Evolutionary conservation across 805 yeast species (phyloP), one percentile per base, ranked within the genome.

Genomic region (Hanseniaspora lindneri): DNA sequence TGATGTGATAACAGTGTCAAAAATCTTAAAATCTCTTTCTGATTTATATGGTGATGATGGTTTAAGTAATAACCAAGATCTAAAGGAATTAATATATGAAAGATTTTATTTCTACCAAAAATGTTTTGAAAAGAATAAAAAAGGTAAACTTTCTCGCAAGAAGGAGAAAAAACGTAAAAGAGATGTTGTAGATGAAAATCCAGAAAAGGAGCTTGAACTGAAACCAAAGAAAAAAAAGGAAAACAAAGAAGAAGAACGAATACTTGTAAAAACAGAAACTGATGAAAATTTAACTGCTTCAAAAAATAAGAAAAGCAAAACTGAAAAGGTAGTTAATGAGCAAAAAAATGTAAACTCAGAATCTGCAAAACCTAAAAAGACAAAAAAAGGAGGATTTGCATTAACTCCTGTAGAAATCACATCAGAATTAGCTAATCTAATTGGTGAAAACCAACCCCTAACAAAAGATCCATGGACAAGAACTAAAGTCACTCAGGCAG

Each of bases 401-500:
- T 8, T 19, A 20, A 29, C 21, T 9, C 29, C 29, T 4, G 49
- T 44, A 1, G n/a, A 11, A 5, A n/a, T 44, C 3, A 11, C 42
- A 11, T n/a, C 24, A 14, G 10, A n/a, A 7, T n/a, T 44, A 7
- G 23, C 19, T 9, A 17, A 35, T 4, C 9, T 44, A 10, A 36
- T 44, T 10, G 49, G 49, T 5, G 17, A 35, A n/a, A 29, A 3
- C 10, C 20, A 37, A 16, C 21, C 28, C 2, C 30, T 29, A 1
- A 35, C 37, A 23, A 30, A 30, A 17, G 49, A 35, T 13, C 10
- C 19, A 10, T 44, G 49, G 49, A 34, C 39, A 19, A 65, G 94
- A 54, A 78, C 89, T 0, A 80, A 80, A 58, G 78, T 81, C 16
- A 87, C 82, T 9, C 80, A 80, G 53, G 62, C 62, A 40, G 60